These are phyloP conservation scores for Suhomyces atakaporum DNA, from an alignment of 1,139 yeast species.

Conservation along the genomic window DNA sequence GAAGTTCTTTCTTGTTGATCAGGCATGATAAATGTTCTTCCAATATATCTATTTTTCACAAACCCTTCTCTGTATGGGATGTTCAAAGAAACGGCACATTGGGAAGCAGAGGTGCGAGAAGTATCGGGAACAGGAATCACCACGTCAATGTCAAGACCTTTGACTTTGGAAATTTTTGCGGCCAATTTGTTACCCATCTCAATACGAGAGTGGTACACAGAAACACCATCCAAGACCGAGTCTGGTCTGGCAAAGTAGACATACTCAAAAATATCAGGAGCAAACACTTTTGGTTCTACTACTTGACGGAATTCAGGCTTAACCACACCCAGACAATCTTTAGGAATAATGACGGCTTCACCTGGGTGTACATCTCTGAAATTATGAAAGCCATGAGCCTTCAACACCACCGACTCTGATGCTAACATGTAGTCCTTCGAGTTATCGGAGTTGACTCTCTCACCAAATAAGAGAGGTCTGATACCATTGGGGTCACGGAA, in stretches of 20 bases:
- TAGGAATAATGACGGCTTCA: slow-evolving; percentile 91
- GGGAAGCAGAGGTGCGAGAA: slow-evolving; percentile 89
- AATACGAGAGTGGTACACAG: slow-evolving; percentile 89
- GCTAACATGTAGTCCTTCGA: slow-evolving; percentile 91
- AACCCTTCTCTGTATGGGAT: slow-evolving; percentile 95
- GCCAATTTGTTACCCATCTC: slow-evolving; percentile 95
- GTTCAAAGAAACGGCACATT: slow-evolving; percentile 79
- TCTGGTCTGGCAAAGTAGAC: slow-evolving; percentile 98
- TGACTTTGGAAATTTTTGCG: slow-evolving; percentile 57
- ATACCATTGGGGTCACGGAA: slow-evolving; percentile 98
- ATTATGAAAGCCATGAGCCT: slow-evolving; percentile 84
- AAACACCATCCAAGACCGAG: slow-evolving; percentile 90
- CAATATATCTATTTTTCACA: slow-evolving; percentile 93
- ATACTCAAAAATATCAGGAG: slow-evolving; percentile 96
- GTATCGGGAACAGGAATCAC: slow-evolving; percentile 99
- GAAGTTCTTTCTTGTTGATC: slow-evolving; percentile 93
- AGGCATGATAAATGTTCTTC: slow-evolving; percentile 98
- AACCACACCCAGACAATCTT: slow-evolving; percentile 45
- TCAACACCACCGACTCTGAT: slow-evolving; percentile 90
- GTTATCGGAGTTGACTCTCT: slow-evolving; percentile 69
- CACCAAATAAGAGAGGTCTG: slow-evolving; percentile 86
- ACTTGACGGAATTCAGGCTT: slow-evolving; percentile 85
- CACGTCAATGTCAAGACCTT: slow-evolving; percentile 74
- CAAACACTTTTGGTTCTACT: slow-evolving; percentile 72
- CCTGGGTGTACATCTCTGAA: slow-evolving; percentile 90